Evolutionary conservation across 2,329 filamentous ascomycete species (phyloP).

Genomic region (Aspergillus sp.): DNA sequence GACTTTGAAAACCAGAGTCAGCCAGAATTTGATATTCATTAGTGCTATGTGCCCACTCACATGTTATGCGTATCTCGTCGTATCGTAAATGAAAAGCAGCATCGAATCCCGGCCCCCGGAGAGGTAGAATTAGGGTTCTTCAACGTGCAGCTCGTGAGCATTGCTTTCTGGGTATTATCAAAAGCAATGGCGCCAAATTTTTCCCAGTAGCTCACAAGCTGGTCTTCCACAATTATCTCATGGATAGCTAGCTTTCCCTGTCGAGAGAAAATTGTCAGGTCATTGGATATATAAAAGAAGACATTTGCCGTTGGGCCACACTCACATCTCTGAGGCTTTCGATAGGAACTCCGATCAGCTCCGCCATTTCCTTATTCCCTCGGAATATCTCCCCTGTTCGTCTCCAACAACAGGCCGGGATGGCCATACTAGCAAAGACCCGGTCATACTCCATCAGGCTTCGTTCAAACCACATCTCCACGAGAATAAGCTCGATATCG

Average conservation of each 20-base stretch:
- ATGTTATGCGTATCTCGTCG: conserved; percentile 91
- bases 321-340: conserved; percentile 83
- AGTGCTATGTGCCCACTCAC: conserved; percentile 48
- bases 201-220: conserved; percentile 95
- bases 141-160: conserved; percentile 84
- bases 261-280: conserved; percentile 4
- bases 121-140: conserved; percentile 66
- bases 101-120: conserved; percentile 64
- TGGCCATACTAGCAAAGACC: conserved; percentile 97
- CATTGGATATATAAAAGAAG: no score
- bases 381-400: conserved; percentile 94
- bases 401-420: conserved; percentile 94
- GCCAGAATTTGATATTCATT: background rate
- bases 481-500: conserved; percentile 86
- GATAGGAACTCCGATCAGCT: conserved; percentile 86
- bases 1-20: conserved; percentile 46
- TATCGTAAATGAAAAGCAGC: conserved; percentile 97
- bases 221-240: conserved; percentile 91
- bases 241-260: conserved; percentile 92
- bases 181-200: conserved; percentile 98
- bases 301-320: conserved; percentile 11
- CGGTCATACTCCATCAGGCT: conserved; percentile 97
- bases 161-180: conserved; percentile 85
- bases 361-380: conserved; percentile 97
- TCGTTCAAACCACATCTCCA: conserved; percentile 99